Evolutionary conservation across 2,329 filamentous ascomycete genomes (phyloP), one percentile per base, ranked within the genome.

Genomic region (Thielaviopsis euricoi): DNA sequence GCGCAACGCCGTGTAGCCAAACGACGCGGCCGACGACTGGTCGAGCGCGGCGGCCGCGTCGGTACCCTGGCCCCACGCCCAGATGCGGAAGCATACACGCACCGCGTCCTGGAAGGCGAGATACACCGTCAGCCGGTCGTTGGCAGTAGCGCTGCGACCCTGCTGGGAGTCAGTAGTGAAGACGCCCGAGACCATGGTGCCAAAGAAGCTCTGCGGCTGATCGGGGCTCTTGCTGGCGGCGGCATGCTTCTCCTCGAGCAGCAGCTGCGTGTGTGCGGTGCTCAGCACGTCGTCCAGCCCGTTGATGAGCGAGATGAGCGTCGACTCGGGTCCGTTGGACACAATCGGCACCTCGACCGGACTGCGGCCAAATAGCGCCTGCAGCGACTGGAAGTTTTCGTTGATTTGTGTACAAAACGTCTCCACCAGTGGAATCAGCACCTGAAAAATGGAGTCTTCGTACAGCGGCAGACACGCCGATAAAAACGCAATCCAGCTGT

Each of bases 61-160:
- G 26, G 74, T 74, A 2, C 78, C 78, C 66, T 85, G 81, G 6
- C 86, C 88, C 91, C 93, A 98, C 0, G 87, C 87, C 93, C 94
- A 98, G 56, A 98, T 95, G 13, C 77, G 82, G 67, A 95, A 94
- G 69, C 90, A 95, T 54, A 95, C 87, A 23, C 89, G 82, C 60
- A 97, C 88, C 1, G 90, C 89, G 68, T 98, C 94, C 69, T 97
- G 91, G 67, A 98, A 95, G 12, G 90, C 94, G n/a, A 98, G 76
- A 50, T 96, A 77, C 21, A 98, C 91, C 0, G 93, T 97, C 22
- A 98, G 76, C 52, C 91, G 82, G 64, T 93, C 91, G 66, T 97
- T 98, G 9, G 90, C 89, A n/a, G 87, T 89, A 7, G 85, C 82
- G 60, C 84, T 89, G 53, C 89, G 83, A n/a, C 82, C 78, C 61